A percentile compares a stretch with the other conserved stretches of the same genome.
Evolutionary conservation across 2,329 filamentous ascomycete species (phyloP).

Genomic region (Sporothrix sp.): DNA sequence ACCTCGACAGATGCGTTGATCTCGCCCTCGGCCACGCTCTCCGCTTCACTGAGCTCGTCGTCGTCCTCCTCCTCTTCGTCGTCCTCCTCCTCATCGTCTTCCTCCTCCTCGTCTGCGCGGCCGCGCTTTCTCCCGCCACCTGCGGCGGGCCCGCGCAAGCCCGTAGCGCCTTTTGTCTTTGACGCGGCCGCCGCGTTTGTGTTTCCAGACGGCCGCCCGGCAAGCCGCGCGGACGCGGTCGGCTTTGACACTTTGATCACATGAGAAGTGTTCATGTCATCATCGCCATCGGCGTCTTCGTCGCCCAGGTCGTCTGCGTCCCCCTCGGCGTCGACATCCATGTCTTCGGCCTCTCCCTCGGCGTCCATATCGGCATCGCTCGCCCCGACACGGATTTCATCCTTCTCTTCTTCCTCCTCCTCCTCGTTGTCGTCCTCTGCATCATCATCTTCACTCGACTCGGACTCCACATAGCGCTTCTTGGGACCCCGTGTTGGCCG

Average conservation of each 20-base stretch:
- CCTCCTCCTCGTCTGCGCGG: conserved; percentile 5
- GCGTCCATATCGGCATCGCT: conserved; percentile 29
- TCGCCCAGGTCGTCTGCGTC: conserved; percentile 26
- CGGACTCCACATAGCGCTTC: conserved; percentile 52
- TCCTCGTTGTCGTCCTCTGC: conserved; percentile 12
- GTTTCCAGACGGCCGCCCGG: not conserved
- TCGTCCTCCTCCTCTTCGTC: conserved; percentile 21
- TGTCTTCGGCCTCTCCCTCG: conserved; percentile 31
- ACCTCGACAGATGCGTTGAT: conserved; percentile 36
- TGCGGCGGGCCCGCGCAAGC: not conserved
- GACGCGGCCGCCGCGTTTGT: conserved; percentile 20
- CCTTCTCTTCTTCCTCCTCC: conserved; percentile 20
- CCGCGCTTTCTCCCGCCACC: not conserved
- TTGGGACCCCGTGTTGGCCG: conserved; percentile 42
- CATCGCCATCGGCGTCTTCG: conserved; percentile 40
- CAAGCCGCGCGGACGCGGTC: conserved; percentile 14
- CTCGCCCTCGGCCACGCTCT: conserved; percentile 40
- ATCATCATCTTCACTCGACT: conserved; percentile 24
- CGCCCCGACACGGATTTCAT: conserved; percentile 21
- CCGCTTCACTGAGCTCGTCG: conserved; percentile 46
- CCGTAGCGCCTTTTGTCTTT: conserved; percentile 21
- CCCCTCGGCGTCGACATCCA: conserved; percentile 37
- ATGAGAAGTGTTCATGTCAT: conserved; percentile 34
- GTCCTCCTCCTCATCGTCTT: conserved; percentile 11
- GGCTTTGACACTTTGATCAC: conserved; percentile 43